Evolutionary conservation across 2,329 filamentous ascomycete species (phyloP), one percentile per base, ranked within the genome.

Genomic region (Ilyonectria destructans): DNA sequence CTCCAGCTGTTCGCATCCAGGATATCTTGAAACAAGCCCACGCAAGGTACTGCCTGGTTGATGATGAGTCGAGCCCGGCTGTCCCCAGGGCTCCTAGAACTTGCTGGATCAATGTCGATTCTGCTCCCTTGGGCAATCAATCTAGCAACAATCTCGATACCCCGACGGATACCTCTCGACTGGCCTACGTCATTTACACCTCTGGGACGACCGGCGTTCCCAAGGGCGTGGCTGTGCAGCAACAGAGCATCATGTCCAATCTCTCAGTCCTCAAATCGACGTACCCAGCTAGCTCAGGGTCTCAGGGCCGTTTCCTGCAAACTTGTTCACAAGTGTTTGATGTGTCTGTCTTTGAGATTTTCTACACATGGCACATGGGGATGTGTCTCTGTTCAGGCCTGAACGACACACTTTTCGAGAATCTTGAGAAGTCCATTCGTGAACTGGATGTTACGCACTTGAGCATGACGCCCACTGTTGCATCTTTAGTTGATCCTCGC

Each of bases 281-380:
- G 0, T 97, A 97, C 75, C 92, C 93, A 0, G 82, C 83, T 0
- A 77, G 81, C 1, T 31, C 66, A 7, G 46, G 43, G 0, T 74
- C 74, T 1, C 73, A 80, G 1, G 88, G 90, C 1, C 87, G 90
- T n/a, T 83, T 97, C 35, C 83, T 97, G 0, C 95, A 97, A 79
- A 90, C 93, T 2, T 97, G 93, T 76, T 96, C 93, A 0, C 93
- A 95, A 76, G 92, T 92, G 0, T 97, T 97, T 76, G 93, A 97
- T 76, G 91, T 97, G 2, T 97, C 94, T 0, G 92, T 97, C 0
- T 97, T 97, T 77, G 95, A 97, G 75, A 95, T 97, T 15, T 96
- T 97, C 78, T 97, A 94, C 74, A 85, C 94, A 0, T 97, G 94
- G 92, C 88, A 88, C 54, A 86, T 87, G 37, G 94, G 94, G 4